Percentiles rank a stretch among this genome's conserved stretches.
phyloP scores from a whole-genome alignment of 2,329 filamentous ascomycete species.

The Biscogniauxia sp. region DNA sequence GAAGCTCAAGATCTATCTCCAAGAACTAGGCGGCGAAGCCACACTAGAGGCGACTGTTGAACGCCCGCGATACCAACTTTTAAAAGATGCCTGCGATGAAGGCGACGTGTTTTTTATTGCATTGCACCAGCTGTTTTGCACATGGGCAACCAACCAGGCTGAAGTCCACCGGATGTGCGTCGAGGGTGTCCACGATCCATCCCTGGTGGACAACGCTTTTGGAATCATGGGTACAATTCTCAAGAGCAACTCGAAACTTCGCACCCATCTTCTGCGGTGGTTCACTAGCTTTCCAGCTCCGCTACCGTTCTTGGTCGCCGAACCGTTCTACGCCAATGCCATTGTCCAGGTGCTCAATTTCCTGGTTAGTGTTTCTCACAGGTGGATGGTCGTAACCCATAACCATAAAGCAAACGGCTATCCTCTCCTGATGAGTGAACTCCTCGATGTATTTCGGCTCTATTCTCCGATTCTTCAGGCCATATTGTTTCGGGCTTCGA shows the following conservation, averaged over 20 bases:
- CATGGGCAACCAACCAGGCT: constrained; percentile 44
- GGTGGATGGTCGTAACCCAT: constrained; percentile 38
- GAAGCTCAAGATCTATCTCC: constrained; percentile 12
- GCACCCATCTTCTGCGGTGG: constrained; percentile 29
- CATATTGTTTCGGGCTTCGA: constrained; percentile 51
- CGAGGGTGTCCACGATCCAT: constrained; percentile 21
- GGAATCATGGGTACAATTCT: constrained; percentile 35
- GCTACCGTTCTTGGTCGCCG: constrained; percentile 13
- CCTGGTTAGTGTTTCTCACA: constrained; percentile 40
- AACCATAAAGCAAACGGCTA: constrained; percentile 39
- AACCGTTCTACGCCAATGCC: constrained; percentile 16
- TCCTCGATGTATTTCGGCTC: constrained; percentile 46
- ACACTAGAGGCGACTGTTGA: constrained; percentile 37
- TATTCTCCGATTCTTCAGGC: constrained; percentile 50
- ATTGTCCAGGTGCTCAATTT: constrained; percentile 41
- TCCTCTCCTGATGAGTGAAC: constrained; percentile 57
- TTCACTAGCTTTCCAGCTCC: constrained; percentile 37
- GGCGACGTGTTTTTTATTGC: constrained; percentile 63
- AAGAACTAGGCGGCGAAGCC: constrained; percentile 14
- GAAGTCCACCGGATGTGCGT: constrained; percentile 37
- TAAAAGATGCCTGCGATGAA: constrained; percentile 53
- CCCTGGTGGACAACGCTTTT: constrained; percentile 35
- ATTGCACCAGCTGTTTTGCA: constrained; percentile 64
- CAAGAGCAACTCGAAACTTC: constrained; percentile 36
- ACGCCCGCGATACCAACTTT: constrained; percentile 48